Percentiles rank a stretch among this genome's conserved stretches.
Evolutionary conservation across 352 stramenopile genomes (phyloP).

Genomic region (Pythium phragmiticola): DNA sequence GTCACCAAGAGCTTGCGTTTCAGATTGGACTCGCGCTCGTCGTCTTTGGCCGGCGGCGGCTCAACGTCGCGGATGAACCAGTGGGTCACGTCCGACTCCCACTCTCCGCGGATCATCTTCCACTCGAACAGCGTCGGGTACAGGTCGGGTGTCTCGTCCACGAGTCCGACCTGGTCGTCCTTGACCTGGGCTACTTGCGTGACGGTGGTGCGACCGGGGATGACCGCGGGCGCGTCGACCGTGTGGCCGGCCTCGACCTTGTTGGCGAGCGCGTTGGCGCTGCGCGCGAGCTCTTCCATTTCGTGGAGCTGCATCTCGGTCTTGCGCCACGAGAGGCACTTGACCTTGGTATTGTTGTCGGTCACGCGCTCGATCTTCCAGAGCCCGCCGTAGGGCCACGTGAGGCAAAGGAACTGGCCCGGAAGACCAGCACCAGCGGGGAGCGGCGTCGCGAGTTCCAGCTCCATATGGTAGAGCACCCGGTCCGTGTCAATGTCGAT

Average conservation of each 20-base stretch:
- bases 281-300: conserved; percentile 20
- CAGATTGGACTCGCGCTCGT: not conserved
- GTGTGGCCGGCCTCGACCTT: conserved; percentile 31
- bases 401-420: conserved; percentile 44
- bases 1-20: conserved; percentile 21
- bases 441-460: conserved; percentile 41
- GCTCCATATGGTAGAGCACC: conserved; percentile 50
- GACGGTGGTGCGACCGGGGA: not conserved
- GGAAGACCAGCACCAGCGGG: conserved; percentile 30
- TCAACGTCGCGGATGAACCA: conserved; percentile 57
- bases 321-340: conserved; percentile 51
- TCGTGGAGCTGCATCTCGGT: conserved; percentile 38
- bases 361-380: conserved; percentile 51
- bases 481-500: conserved; percentile 55
- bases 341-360: conserved; percentile 35
- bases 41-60: conserved; percentile 18
- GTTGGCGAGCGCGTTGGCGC: conserved; percentile 42
- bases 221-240: conserved; percentile 1
- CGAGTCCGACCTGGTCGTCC: conserved; percentile 1
- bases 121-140: conserved; percentile 45
- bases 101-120: conserved; percentile 62
- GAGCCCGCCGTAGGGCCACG: conserved; percentile 52
- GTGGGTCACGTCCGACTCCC: conserved; percentile 34
- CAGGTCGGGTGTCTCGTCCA: conserved; percentile 6
- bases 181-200: not conserved